Conservation (phyloP, 768 basidiomycete genomes). For the Baorangia bicolor region DNA sequence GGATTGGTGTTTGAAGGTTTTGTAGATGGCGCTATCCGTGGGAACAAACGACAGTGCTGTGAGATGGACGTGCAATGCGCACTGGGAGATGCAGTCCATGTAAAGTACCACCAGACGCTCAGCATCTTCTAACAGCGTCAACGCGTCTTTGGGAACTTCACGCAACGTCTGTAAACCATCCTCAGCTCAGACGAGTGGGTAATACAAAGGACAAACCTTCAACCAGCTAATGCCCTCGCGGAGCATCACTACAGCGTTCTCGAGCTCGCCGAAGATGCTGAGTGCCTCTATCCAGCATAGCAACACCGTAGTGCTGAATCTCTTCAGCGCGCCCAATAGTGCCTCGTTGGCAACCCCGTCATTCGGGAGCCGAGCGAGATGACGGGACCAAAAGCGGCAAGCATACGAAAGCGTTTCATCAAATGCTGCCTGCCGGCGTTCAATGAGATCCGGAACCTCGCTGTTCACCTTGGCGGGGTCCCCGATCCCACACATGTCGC, state of each 20-base stretch:
- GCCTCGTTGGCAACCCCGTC: slow-evolving; percentile 7
- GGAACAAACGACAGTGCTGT: slow-evolving; percentile 7
- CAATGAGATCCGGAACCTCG: slow-evolving; percentile 18
- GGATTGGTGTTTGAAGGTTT: slow-evolving; percentile 9
- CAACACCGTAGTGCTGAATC: slow-evolving; percentile 14
- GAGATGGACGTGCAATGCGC: slow-evolving; percentile 20
- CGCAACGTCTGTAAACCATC: slow-evolving; percentile 2
- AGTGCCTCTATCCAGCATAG: slow-evolving; percentile 19
- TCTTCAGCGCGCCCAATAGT: slow-evolving; percentile 7
- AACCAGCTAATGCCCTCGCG: slow-evolving; percentile 15
- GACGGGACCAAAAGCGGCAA: slow-evolving; percentile 22
- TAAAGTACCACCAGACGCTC: slow-evolving; percentile 19
- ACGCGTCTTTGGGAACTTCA: slow-evolving; percentile 1
- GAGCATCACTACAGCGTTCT: slow-evolving; percentile 16
- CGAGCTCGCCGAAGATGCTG: slow-evolving; percentile 20
- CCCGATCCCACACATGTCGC: slow-evolving; percentile 21
- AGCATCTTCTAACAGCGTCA: slow-evolving; percentile 16
- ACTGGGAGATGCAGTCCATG: slow-evolving; percentile 21
- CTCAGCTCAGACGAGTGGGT: not conserved
- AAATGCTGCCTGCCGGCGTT: slow-evolving; percentile 10
- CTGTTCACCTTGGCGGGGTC: slow-evolving; percentile 16
- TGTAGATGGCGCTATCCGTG: not conserved
- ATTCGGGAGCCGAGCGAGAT: slow-evolving; percentile 12
- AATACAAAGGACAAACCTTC: slow-evolving; percentile 5
- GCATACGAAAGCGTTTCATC: slow-evolving; percentile 19